Conservation (phyloP, 2,329 filamentous ascomycete species). For the Fusarium lyarnte region DNA sequence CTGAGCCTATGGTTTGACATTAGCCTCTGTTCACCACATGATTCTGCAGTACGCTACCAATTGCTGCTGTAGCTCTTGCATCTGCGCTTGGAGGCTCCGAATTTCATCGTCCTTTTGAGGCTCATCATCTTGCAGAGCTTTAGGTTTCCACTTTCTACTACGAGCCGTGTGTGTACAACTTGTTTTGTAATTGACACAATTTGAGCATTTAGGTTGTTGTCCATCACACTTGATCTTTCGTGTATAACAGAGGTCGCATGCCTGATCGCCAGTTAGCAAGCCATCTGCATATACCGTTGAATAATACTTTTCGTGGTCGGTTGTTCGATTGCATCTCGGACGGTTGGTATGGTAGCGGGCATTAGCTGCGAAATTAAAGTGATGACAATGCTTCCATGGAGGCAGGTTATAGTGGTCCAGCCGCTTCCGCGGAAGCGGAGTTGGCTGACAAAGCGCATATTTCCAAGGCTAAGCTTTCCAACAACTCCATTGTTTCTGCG, state of each 20-base stretch:
- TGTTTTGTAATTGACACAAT: constrained; percentile 1
- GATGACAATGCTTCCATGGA: background rate
- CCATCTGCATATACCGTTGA: fast-evolving
- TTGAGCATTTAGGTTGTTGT: background rate
- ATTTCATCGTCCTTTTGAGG: background rate
- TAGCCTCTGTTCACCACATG: fast-evolving
- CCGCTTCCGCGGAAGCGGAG: constrained; percentile 13
- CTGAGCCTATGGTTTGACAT: background rate
- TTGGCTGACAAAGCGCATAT: constrained; percentile 8
- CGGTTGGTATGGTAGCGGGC: too few relatives aligned
- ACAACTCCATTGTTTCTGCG: background rate
- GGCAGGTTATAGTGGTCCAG: background rate
- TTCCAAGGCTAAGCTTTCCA: background rate
- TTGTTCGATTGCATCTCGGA: background rate
- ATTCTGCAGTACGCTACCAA: background rate
- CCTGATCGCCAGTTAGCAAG: background rate
- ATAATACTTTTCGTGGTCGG: background rate
- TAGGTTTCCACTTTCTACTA: constrained; percentile 10
- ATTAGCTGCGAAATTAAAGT: background rate
- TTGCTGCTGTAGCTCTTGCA: background rate
- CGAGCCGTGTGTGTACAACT: background rate
- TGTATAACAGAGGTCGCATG: constrained; percentile 13
- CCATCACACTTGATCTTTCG: constrained; percentile 16
- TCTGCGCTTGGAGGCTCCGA: background rate
- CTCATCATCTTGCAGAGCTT: background rate